phyloP scores from a whole-genome alignment of 495 filamentous ascomycete genomes.

The Penicillium turbatum region DNA sequence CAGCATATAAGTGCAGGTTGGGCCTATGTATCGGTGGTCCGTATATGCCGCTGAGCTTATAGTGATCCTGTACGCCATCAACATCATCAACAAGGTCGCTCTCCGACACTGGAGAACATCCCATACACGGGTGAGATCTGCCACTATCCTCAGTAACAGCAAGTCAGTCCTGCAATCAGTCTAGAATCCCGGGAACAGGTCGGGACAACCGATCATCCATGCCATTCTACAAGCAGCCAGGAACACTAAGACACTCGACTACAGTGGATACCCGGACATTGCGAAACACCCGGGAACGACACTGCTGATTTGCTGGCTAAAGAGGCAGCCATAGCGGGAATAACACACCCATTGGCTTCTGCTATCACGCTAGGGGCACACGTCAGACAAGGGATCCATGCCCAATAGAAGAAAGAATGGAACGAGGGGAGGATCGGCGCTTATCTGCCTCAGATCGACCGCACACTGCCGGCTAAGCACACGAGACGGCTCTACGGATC shows the following conservation, averaged over 20 bases:
- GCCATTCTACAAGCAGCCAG: not conserved
- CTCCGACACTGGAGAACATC: not conserved
- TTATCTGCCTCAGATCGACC: constrained; percentile 8
- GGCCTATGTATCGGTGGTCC: too few species aligned
- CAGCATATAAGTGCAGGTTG: not conserved
- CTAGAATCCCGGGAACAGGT: too few species aligned
- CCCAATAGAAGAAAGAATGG: constrained; percentile 3
- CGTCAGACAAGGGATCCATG: constrained; percentile 6
- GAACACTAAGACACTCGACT: not conserved
- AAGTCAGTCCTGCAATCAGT: not conserved
- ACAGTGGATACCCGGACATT: not conserved
- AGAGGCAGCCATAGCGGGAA: not conserved
- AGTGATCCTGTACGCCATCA: not conserved
- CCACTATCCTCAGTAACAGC: not conserved
- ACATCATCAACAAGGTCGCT: not conserved
- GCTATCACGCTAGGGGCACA: constrained; percentile 8
- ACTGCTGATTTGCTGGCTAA: not conserved
- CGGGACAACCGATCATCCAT: too few species aligned
- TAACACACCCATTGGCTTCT: constrained; percentile 12
- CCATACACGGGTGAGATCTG: not conserved
- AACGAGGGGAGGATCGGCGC: not conserved
- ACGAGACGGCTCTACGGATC: constrained; percentile 9
- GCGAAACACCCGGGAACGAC: not conserved
- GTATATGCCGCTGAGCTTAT: not conserved
- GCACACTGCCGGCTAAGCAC: constrained; percentile 5